Percentiles rank a stretch among this genome's conserved stretches.
phyloP scores from a whole-genome alignment of 768 basidiomycete species.

The Mycena galopus region DNA sequence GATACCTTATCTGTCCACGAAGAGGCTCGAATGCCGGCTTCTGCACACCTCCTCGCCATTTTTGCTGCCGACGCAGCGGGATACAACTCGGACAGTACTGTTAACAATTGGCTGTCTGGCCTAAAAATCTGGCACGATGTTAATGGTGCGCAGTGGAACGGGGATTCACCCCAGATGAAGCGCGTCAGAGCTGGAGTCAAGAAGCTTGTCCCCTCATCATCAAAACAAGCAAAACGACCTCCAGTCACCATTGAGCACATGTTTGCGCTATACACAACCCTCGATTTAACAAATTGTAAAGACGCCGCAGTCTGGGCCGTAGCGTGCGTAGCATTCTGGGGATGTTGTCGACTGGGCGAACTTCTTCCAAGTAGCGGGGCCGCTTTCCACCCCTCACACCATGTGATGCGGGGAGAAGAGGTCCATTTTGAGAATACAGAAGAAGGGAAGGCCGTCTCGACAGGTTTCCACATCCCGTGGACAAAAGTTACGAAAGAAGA shows the following conservation, averaged over 20 bases:
- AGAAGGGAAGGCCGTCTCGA: constrained; percentile 22
- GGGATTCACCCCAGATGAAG: constrained; percentile 29
- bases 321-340: constrained; percentile 51
- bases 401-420: constrained; percentile 24
- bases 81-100: constrained; percentile 29
- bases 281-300: constrained; percentile 41
- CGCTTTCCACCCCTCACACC: constrained; percentile 35
- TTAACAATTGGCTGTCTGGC: constrained; percentile 47
- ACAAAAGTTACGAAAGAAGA: constrained; percentile 46
- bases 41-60: constrained; percentile 41
- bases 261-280: constrained; percentile 25
- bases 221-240: constrained; percentile 27
- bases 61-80: constrained; percentile 43
- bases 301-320: constrained; percentile 50
- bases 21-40: constrained; percentile 44
- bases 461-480: constrained; percentile 50
- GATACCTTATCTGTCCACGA: constrained; percentile 42
- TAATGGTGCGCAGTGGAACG: constrained; percentile 49
- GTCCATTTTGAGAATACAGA: not conserved
- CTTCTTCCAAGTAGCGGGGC: constrained; percentile 31
- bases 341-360: constrained; percentile 48
- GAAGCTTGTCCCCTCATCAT: constrained; percentile 38
- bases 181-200: constrained; percentile 26
- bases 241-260: constrained; percentile 51
- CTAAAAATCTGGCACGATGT: constrained; percentile 51